These are phyloP conservation scores for Leccinum broughii DNA, from an alignment of 768 basidiomycete genomes.

Conservation along the genomic window DNA sequence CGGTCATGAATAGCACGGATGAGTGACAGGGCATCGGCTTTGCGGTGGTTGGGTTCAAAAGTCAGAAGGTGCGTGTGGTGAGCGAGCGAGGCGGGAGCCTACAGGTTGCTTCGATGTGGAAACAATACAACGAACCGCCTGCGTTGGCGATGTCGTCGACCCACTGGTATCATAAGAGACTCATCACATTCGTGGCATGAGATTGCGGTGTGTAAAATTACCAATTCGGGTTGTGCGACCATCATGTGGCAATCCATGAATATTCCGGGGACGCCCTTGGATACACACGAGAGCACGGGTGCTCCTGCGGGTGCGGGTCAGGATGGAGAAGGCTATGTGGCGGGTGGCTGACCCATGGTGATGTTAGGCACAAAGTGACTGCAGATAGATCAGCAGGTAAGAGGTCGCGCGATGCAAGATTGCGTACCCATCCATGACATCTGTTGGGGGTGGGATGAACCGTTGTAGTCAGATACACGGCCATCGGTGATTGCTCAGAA, in stretches of 20 bases:
- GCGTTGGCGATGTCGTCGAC: conserved; percentile 94
- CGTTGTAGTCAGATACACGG: conserved; percentile 12
- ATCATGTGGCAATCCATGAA: conserved; percentile 99
- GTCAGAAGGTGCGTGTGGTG: conserved; percentile 12
- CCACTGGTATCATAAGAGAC: conserved; percentile 62
- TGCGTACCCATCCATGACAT: conserved; percentile 95
- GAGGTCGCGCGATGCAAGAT: neutral
- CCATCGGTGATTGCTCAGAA: conserved; percentile 6
- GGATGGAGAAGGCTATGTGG: neutral
- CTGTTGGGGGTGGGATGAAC: conserved; percentile 40
- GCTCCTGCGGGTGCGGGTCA: conserved; percentile 54
- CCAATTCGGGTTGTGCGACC: conserved; percentile 92
- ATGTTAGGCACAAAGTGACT: conserved; percentile 99
- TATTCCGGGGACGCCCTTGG: conserved; percentile 86
- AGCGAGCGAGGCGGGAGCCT: conserved; percentile 27
- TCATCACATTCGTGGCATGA: neutral
- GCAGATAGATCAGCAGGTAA: conserved; percentile 9
- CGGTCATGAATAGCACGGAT: conserved; percentile 80
- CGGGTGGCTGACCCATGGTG: conserved; percentile 74
- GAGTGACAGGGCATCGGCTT: conserved; percentile 72
- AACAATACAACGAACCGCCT: conserved; percentile 93
- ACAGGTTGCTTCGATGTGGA: conserved; percentile 95
- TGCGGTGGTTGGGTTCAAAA: neutral
- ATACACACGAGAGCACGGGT: conserved; percentile 82
- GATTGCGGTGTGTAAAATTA: conserved; percentile 29